Evolutionary conservation across 805 yeast species (phyloP).

Genomic region (Metschnikowia baotianmanensis): DNA sequence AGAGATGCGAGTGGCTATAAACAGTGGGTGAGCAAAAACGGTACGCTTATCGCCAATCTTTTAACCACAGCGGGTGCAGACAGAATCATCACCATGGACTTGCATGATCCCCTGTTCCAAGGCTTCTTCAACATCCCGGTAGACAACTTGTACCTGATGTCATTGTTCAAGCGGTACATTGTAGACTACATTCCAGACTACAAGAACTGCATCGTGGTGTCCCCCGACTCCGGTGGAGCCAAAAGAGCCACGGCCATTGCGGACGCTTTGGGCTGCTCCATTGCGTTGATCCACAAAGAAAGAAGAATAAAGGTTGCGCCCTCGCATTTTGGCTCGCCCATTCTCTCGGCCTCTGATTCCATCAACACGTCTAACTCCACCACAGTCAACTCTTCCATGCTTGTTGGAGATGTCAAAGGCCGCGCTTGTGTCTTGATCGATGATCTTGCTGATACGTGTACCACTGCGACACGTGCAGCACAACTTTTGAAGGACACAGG

Average conservation of each 20-base stretch:
- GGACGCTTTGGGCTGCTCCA: constrained; percentile 80
- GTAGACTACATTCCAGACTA: constrained; percentile 73
- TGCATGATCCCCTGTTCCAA: constrained; percentile 97
- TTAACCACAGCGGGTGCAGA: constrained; percentile 93
- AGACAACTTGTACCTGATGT: constrained; percentile 88
- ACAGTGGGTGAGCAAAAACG: constrained; percentile 95
- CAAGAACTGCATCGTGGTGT: constrained; percentile 83
- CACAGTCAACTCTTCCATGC: constrained; percentile 78
- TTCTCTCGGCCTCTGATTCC: constrained; percentile 21
- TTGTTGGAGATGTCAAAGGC: constrained; percentile 91
- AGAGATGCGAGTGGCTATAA: constrained; percentile 68
- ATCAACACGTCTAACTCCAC: constrained; percentile 16
- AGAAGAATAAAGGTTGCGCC: constrained; percentile 51
- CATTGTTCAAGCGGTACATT: constrained; percentile 83
- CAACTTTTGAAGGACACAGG: constrained; percentile 90
- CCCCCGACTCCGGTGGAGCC: constrained; percentile 99
- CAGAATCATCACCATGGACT: constrained; percentile 94
- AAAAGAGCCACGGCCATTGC: constrained; percentile 94
- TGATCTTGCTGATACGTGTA: constrained; percentile 91
- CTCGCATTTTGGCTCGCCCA: constrained; percentile 19
- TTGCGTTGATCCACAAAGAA: constrained; percentile 95
- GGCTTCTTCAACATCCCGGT: constrained; percentile 97
- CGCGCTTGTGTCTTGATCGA: constrained; percentile 88
- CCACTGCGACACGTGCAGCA: constrained; percentile 91
- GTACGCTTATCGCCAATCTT: constrained; percentile 85